These are phyloP conservation scores for Penstemon davidsonii DNA, from an alignment of 257 asterid genomes.

Conservation along the genomic window DNA sequence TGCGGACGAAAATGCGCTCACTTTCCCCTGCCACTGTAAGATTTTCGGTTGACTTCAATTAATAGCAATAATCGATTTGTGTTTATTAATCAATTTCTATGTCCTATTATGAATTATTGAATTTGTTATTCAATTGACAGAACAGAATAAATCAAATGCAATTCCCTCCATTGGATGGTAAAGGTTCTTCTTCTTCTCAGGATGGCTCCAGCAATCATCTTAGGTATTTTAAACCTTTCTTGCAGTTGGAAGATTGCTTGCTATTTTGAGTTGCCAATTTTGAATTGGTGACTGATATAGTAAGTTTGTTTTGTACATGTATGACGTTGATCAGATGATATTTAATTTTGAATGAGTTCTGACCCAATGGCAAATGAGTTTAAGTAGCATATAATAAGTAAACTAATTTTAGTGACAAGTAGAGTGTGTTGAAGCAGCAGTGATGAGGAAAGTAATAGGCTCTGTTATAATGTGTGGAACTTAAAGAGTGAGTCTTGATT, in stretches of 20 bases:
- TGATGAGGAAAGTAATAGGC: conserved; percentile 7
- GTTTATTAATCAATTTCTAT: background rate
- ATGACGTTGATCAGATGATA: background rate
- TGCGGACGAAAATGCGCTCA: conserved; percentile 82
- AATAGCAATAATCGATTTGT: conserved; percentile 5
- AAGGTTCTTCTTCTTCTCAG: conserved; percentile 33
- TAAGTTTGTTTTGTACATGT: background rate
- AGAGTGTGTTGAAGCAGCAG: conserved; percentile 7
- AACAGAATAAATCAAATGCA: conserved; percentile 55
- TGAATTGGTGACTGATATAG: background rate
- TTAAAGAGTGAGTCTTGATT: background rate
- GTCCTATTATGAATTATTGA: background rate
- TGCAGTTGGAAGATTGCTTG: background rate
- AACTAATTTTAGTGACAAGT: background rate
- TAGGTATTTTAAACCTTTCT: conserved; percentile 30
- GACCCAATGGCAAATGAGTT: background rate
- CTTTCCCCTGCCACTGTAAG: conserved; percentile 60
- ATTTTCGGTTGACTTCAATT: conserved; percentile 22
- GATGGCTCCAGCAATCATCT: conserved; percentile 38
- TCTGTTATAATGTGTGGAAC: conserved; percentile 4
- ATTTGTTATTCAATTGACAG: conserved; percentile 32
- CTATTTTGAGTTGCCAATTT: background rate
- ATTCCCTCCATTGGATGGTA: conserved; percentile 38
- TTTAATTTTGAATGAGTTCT: background rate
- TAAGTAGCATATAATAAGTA: background rate